Evolutionary conservation across 2,329 filamentous ascomycete genomes (phyloP), one percentile per base, ranked within the genome.

Genomic region (Anisogramma anomala): DNA sequence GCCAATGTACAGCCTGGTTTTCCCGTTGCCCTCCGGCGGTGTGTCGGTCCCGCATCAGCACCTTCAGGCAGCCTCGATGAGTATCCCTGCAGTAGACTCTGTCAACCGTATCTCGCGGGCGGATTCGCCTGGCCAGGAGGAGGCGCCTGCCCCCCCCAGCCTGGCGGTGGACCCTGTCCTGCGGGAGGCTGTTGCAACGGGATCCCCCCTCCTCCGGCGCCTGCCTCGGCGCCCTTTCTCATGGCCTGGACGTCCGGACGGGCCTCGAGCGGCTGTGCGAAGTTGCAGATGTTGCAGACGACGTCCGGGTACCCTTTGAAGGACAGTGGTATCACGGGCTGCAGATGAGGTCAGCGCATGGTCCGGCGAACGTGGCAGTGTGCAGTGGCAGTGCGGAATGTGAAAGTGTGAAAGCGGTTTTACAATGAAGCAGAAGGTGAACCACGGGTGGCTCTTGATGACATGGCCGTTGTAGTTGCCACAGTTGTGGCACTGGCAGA

Each of bases 391-490:
- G 22, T 15, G 30, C 20, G 34, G 17, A 8, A 11, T 25, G 6
- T 25, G 11, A 25, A 25, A n/a, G n/a, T n/a, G n/a, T n/a, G n/a
- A n/a, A n/a, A n/a, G n/a, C n/a, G n/a, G n/a, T n/a, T n/a, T n/a
- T 60, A 79, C 75, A 39, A 86, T 61, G 61, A 83, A 86, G 67
- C 82, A 87, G 54, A 87, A 78, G 4, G 83, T 87, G 55, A 87
- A 87, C 79, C 81, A 86, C 31, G 77, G 76, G 45, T 79, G 69
- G 44, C 68, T 71, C 58, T 79, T 79, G 53, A 77, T 66, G 43
- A 79, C 75, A 47, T 64, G 66, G 11, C 66, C 77, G 2, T 69
- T 66, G 60, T 72, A 75, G 64, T 81, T 81, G 39, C 77, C 75
- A 58, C 77, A 81, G 59, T 80, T 77, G 58, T 77, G 71, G 53